Conservation (phyloP, 495 filamentous ascomycete genomes). For the Rhizodiscina lignyota region DNA sequence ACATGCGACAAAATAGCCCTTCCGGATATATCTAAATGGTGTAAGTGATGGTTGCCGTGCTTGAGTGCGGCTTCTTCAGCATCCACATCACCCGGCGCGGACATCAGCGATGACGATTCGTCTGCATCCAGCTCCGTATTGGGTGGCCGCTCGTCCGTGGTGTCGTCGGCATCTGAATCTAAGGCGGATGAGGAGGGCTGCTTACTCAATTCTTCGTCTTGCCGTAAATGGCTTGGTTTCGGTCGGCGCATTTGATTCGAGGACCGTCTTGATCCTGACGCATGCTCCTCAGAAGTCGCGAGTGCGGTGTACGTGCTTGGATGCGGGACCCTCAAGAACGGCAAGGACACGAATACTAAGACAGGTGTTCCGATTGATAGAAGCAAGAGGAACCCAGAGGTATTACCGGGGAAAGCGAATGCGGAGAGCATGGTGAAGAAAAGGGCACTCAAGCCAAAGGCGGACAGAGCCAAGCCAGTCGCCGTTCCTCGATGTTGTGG, state of each 20-base stretch:
- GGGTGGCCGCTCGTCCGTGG: no score
- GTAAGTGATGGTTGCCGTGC: constrained; percentile 42
- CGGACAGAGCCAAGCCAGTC: constrained; percentile 80
- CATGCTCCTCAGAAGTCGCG: constrained; percentile 27
- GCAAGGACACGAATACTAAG: constrained; percentile 55
- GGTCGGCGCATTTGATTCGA: constrained; percentile 40
- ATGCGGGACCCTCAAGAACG: constrained; percentile 62
- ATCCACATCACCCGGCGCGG: constrained; percentile 31
- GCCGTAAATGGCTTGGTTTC: constrained; percentile 6
- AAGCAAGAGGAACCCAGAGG: constrained; percentile 60
- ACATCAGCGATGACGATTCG: constrained; percentile 76
- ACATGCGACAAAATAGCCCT: constrained; percentile 52
- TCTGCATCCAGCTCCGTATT: constrained; percentile 27
- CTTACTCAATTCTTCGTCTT: background rate
- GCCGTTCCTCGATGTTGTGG: constrained; percentile 83
- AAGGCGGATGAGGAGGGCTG: constrained; percentile 4
- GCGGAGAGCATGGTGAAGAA: constrained; percentile 75
- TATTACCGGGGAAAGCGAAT: constrained; percentile 71
- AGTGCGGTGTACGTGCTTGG: constrained; percentile 45
- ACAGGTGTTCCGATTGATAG: constrained; percentile 65
- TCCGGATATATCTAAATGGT: constrained; percentile 81
- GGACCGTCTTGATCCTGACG: constrained; percentile 21
- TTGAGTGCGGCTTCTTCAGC: constrained; percentile 25
- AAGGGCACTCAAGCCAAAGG: constrained; percentile 89
- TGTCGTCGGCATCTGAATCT: no score